phyloP scores from a whole-genome alignment of 1,284 basidiomycete species.

The Leucoagaricus sp. region DNA sequence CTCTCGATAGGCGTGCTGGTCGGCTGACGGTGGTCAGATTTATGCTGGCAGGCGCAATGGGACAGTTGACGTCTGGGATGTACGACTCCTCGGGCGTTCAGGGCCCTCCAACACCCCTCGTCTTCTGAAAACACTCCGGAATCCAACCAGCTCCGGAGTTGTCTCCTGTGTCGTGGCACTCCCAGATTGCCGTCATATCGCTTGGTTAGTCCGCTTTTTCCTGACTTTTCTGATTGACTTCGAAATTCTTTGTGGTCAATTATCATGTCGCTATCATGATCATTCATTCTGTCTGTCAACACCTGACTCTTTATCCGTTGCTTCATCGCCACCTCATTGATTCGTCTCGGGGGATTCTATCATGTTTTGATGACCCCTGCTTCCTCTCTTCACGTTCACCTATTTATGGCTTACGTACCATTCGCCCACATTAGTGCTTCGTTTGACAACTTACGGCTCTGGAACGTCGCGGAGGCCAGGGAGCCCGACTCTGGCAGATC shows the following conservation, averaged over 20 bases:
- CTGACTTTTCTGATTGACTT: background rate
- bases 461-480: constrained; percentile 84
- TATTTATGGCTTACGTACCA: background rate
- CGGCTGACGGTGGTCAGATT: constrained; percentile 83
- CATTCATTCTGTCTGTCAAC: constrained; percentile 14
- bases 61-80: constrained; percentile 93
- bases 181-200: constrained; percentile 89
- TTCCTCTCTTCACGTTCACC: constrained; percentile 1
- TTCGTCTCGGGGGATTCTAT: background rate
- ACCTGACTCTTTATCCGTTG: background rate
- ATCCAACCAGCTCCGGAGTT: constrained; percentile 88
- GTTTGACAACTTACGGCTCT: constrained; percentile 91
- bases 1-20: constrained; percentile 93
- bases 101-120: constrained; percentile 65
- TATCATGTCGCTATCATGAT: background rate
- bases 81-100: constrained; percentile 69
- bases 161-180: constrained; percentile 90
- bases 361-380: background rate
- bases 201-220: constrained; percentile 61
- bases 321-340: background rate
- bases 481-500: constrained; percentile 62
- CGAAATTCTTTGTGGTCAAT: background rate
- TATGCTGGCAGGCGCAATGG: constrained; percentile 93
- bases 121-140: constrained; percentile 79
- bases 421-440: constrained; percentile 66